Evolutionary conservation across 352 stramenopile genomes (phyloP), one percentile per base, ranked within the genome.

Genomic region (Pythium folliculosum): DNA sequence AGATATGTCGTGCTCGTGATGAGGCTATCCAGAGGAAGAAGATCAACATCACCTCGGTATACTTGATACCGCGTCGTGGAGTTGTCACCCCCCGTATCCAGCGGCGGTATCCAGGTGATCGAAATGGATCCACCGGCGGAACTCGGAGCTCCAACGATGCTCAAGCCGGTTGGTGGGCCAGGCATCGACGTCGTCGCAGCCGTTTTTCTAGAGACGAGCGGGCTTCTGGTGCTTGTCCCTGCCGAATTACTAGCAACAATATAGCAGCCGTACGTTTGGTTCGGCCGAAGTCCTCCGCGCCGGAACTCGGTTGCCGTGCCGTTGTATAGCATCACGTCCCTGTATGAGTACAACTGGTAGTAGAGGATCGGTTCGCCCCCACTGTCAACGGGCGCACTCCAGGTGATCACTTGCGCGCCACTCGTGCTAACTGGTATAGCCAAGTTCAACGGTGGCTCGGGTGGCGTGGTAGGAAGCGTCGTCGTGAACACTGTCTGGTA

Each of bases 181-280:
- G 82, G 80, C 5, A 72, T 30, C 14, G 73, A 75, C 54, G 73
- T n/a, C 0, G 13, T 53, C 4, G 30, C 43, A 25, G 60, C 51
- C 0, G 80, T 91, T 30, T 44, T 62, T 13, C 48, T 67, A 45
- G 56, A 59, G 0, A 83, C 51, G 1, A 67, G 1, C 0, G 48
- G 14, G 23, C 69, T 86, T 7, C 22, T 49, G 6, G 61, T 43
- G 53, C 80, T 88, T 7, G 75, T 73, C 9, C 82, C 82, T 10
- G 61, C 72, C 1, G 60, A 53, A 63, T 91, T 91, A 43, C 63
- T 82, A 7, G 82, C 72, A 3, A 56, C 49, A 16, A 88, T 55
- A 1, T 52, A 60, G 59, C 89, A 91, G 1, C 67, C 63, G 44
- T 91, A 89, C 21, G 64, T 66, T 16, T 77, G 84, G 25, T 77